phyloP scores from a whole-genome alignment of 257 asterid species.

The Leptodermis oblonga region DNA sequence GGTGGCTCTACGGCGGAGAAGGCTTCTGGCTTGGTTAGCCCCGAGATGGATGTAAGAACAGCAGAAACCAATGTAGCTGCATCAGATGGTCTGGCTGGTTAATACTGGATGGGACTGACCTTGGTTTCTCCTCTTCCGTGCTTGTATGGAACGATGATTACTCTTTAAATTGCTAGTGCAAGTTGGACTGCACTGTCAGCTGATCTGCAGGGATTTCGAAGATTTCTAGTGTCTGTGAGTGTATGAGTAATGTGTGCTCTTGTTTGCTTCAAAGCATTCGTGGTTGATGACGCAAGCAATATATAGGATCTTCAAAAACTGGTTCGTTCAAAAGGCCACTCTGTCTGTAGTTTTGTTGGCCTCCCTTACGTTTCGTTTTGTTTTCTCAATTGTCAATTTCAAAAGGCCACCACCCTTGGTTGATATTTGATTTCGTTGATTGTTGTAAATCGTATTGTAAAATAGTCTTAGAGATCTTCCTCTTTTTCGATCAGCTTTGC shows the following conservation, averaged over 20 bases:
- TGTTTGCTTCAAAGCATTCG: background rate
- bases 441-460: conserved; percentile 10
- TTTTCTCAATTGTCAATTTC: background rate
- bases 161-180: background rate
- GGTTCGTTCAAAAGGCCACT: background rate
- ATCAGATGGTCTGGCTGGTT: conserved; percentile 14
- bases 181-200: conserved; percentile 7
- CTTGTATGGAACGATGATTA: background rate
- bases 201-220: background rate
- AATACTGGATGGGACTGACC: background rate
- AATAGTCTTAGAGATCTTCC: background rate
- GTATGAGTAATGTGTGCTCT: background rate
- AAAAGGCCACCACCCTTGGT: background rate
- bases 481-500: too few species aligned
- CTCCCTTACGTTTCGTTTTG: background rate
- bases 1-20: conserved; percentile 9
- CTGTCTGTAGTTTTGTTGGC: background rate
- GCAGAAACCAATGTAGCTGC: conserved; percentile 4
- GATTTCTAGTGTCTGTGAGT: background rate
- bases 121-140: background rate
- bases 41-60: conserved; percentile 12
- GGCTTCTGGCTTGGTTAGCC: conserved; percentile 17
- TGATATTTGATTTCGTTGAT: background rate
- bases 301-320: conserved; percentile 4
- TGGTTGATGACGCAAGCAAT: background rate